A percentile compares a stretch with the other conserved stretches of the same genome.
Conservation (phyloP, 768 basidiomycete species). For the Rhizopogon rudus region DNA sequence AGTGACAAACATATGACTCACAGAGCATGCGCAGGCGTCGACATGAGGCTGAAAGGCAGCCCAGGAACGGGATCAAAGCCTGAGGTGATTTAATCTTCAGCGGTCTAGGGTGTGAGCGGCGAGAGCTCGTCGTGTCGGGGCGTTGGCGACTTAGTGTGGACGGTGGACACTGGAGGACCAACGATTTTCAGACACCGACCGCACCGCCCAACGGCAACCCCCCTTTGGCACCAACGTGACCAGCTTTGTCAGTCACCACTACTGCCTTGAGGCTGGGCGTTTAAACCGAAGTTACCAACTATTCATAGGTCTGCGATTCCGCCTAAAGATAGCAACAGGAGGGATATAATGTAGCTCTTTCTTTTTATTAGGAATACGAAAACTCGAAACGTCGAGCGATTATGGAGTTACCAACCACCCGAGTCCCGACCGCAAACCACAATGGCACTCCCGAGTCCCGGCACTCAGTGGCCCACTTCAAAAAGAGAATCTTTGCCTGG, state of each 20-base stretch:
- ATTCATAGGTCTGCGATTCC: no score
- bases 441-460: background rate
- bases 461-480: background rate
- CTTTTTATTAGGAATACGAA: no score
- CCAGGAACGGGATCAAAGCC: background rate
- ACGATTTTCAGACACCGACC: conserved; percentile 23
- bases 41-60: conserved; percentile 17
- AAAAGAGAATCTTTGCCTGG: conserved; percentile 1
- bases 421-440: background rate
- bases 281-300: no score
- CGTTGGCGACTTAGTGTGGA: no score
- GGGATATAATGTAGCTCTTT: no score
- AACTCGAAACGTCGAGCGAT: no score
- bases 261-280: no score
- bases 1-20: conserved; percentile 9
- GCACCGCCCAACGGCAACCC: background rate
- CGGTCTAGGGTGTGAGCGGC: background rate
- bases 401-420: no score
- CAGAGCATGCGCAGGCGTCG: conserved; percentile 20
- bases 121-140: background rate
- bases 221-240: conserved; percentile 5
- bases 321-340: no score
- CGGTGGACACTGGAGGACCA: no score
- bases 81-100: background rate
- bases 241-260: background rate